Evolutionary conservation across 2,329 filamentous ascomycete species (phyloP).

Genomic region (Aspergillus amoenus): DNA sequence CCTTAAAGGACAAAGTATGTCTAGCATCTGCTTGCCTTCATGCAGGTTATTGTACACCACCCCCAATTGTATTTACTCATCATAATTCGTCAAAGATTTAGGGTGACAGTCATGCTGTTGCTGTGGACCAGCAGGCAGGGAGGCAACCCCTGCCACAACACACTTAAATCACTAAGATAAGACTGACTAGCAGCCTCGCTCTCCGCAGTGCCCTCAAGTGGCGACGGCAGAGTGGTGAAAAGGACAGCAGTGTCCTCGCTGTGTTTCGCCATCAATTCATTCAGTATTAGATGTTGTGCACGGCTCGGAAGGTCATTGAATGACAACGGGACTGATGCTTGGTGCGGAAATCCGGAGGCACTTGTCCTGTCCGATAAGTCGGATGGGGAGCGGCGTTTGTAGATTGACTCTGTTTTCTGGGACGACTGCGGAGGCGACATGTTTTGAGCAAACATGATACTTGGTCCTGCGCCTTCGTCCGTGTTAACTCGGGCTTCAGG

Average conservation of each 20-base stretch:
- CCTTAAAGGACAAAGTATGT: neutral
- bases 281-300: conserved; percentile 82
- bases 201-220: conserved; percentile 70
- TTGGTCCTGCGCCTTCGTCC: conserved; percentile 65
- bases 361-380: conserved; percentile 22
- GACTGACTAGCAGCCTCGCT: conserved; percentile 69
- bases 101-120: conserved; percentile 83
- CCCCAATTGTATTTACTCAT: neutral
- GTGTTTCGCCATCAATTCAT: conserved; percentile 73
- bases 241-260: conserved; percentile 72
- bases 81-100: conserved; percentile 37
- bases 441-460: conserved; percentile 70
- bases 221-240: conserved; percentile 80
- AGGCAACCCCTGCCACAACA: conserved; percentile 73
- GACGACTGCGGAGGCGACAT: conserved; percentile 34
- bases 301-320: conserved; percentile 86
- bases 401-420: conserved; percentile 37
- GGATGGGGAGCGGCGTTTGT: conserved; percentile 31
- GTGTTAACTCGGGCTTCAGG: conserved; percentile 67
- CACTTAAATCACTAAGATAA: conserved; percentile 76
- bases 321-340: conserved; percentile 66
- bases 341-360: conserved; percentile 54
- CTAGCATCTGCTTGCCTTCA: neutral
- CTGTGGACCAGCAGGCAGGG: conserved; percentile 77
- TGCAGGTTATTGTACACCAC: neutral